Conservation (phyloP, 768 basidiomycete species). For the Phlegmacium glaucopus region DNA sequence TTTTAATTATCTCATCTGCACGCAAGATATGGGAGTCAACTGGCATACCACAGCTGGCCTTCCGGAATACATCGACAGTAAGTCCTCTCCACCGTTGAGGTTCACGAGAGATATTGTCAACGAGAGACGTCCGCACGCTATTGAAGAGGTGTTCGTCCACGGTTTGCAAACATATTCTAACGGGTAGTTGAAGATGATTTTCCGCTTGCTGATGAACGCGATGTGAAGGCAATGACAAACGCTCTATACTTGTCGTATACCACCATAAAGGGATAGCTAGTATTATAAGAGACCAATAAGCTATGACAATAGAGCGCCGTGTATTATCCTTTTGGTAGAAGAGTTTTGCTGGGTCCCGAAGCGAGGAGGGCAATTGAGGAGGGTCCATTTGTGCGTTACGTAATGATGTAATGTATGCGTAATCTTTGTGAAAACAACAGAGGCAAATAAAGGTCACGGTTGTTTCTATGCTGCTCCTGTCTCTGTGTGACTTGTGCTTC, state of each 20-base stretch:
- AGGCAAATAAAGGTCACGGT: constrained; percentile 9
- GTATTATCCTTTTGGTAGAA: constrained; percentile 48
- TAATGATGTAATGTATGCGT: constrained; percentile 12
- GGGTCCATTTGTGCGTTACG: constrained; percentile 16
- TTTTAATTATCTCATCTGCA: background rate
- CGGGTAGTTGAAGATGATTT: constrained; percentile 43
- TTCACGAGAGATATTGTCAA: constrained; percentile 1
- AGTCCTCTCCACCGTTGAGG: constrained; percentile 40
- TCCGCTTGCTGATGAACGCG: constrained; percentile 53
- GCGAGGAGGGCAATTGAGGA: constrained; percentile 19
- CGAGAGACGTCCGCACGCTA: constrained; percentile 1
- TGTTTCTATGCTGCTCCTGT: constrained; percentile 23
- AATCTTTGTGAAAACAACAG: constrained; percentile 24
- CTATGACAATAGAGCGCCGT: constrained; percentile 59
- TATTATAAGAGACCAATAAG: constrained; percentile 79
- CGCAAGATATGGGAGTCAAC: no score
- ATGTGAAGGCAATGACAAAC: constrained; percentile 64
- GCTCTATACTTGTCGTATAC: constrained; percentile 86
- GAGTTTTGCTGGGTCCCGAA: constrained; percentile 47
- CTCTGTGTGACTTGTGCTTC: constrained; percentile 22
- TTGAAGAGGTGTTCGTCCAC: background rate
- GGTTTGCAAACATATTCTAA: constrained; percentile 38
- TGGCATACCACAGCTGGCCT: constrained; percentile 32
- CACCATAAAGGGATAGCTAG: constrained; percentile 91
- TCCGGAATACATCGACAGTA: constrained; percentile 29